phyloP scores from a whole-genome alignment of 495 filamentous ascomycete species.

The Hypomontagnella monticulosa region DNA sequence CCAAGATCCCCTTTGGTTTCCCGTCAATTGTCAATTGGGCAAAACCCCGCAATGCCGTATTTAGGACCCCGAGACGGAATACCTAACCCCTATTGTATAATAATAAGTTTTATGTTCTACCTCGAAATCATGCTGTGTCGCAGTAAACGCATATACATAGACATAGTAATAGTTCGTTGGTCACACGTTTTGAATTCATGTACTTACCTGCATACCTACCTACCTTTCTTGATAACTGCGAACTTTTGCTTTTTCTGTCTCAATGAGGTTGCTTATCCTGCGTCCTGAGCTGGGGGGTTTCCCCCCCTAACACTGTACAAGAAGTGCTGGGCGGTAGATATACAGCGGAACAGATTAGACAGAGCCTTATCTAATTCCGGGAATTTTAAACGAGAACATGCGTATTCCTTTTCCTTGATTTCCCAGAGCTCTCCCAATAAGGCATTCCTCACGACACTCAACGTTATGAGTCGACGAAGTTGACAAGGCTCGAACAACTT shows the following conservation, averaged over 20 bases:
- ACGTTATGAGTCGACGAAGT: no score
- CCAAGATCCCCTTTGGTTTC: no score
- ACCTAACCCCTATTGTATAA: constrained; percentile 3
- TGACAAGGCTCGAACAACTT: no score
- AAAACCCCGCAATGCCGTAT: constrained; percentile 29
- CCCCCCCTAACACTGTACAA: constrained; percentile 21
- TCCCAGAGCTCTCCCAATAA: background rate
- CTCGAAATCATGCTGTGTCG: constrained; percentile 24
- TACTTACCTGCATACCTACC: background rate
- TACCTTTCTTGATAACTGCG: background rate
- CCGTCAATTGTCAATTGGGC: constrained; percentile 22
- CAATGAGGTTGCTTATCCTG: constrained; percentile 24
- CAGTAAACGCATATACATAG: constrained; percentile 1
- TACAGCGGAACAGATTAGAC: constrained; percentile 3
- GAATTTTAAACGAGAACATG: constrained; percentile 35
- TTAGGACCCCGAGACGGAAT: background rate
- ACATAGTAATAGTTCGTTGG: constrained; percentile 19
- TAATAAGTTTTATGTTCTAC: no score
- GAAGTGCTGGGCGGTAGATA: constrained; percentile 5
- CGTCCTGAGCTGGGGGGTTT: constrained; percentile 7
- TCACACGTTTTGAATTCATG: constrained; percentile 11
- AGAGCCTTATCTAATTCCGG: constrained; percentile 34
- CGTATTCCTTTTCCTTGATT: background rate
- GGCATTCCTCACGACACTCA: background rate
- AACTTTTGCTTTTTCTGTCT: constrained; percentile 34